These are phyloP conservation scores for Tubosaeta sp. DNA, from an alignment of 768 basidiomycete genomes.

Conservation along the genomic window DNA sequence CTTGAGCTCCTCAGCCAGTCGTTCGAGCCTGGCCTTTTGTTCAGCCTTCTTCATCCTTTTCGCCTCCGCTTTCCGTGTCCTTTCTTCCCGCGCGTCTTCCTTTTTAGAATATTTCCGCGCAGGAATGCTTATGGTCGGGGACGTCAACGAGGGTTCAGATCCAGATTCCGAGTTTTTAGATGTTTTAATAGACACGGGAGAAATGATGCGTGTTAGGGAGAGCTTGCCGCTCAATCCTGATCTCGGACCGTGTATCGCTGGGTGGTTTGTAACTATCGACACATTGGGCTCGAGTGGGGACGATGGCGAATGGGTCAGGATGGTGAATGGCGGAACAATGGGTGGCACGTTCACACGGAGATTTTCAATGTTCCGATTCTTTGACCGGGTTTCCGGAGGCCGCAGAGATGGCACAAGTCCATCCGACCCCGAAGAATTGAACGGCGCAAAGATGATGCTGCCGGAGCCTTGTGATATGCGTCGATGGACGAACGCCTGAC, in stretches of 20 bases:
- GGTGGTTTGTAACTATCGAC: constrained; percentile 1
- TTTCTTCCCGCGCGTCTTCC: constrained; percentile 37
- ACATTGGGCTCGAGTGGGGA: constrained; percentile 7
- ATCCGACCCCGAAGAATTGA: constrained; percentile 18
- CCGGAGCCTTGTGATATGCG: constrained; percentile 17
- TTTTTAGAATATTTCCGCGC: constrained; percentile 14
- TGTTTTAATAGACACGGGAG: constrained; percentile 16
- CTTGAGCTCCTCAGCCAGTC: constrained; percentile 44
- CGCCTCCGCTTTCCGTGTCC: constrained; percentile 40
- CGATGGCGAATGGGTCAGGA: constrained; percentile 13
- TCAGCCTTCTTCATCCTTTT: constrained; percentile 41
- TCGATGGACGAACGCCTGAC: constrained; percentile 4
- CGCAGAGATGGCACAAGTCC: constrained; percentile 9
- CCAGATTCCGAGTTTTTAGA: constrained; percentile 4
- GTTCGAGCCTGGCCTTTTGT: constrained; percentile 36
- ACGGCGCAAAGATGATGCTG: constrained; percentile 22
- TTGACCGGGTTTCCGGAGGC: constrained; percentile 12
- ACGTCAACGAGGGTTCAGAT: constrained; percentile 7
- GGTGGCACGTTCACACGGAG: constrained; percentile 30
- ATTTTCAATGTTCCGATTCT: constrained; percentile 27
- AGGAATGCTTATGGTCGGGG: constrained; percentile 16
- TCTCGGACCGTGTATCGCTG: neutral
- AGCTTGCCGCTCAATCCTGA: constrained; percentile 14
- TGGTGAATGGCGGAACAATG: constrained; percentile 11
- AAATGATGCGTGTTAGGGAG: constrained; percentile 27